Conservation (phyloP, 306 rosid genomes). For the Cercis canadensis region DNA sequence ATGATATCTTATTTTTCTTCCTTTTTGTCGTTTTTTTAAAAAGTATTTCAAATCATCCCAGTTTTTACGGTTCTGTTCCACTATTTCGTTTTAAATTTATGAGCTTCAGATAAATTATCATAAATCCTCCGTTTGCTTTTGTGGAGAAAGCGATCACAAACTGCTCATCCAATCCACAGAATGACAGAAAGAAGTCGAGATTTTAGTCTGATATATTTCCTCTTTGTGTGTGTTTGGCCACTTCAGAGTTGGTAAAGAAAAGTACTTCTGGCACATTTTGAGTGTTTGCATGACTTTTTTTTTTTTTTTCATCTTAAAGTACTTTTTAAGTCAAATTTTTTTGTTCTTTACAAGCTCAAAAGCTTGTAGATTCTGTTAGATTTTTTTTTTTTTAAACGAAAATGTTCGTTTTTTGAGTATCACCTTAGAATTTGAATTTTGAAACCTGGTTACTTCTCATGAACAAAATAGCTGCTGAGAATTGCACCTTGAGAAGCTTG, state of each 20-base stretch:
- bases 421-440: neutral
- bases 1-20: neutral
- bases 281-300: too few relatives aligned
- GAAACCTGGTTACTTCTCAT: neutral
- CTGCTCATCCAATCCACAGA: neutral
- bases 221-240: too few relatives aligned
- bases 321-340: too few relatives aligned
- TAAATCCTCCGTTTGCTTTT: neutral
- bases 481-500: neutral
- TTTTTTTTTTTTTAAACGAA: too few relatives aligned
- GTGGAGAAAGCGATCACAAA: neutral
- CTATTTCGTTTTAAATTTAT: neutral
- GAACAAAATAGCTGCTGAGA: neutral
- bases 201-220: too few relatives aligned
- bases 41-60: neutral
- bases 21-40: neutral
- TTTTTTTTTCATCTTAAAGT: too few relatives aligned
- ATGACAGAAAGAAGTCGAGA: too few relatives aligned
- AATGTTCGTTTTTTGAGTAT: too few relatives aligned
- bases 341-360: too few relatives aligned
- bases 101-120: neutral
- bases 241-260: too few relatives aligned
- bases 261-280: too few relatives aligned
- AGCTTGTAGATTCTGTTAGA: too few relatives aligned
- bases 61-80: neutral